A percentile compares a stretch with the other conserved stretches of the same genome.
These are phyloP conservation scores for Kwoniella sp. DNA, from an alignment of 768 basidiomycete species.

Conservation along the genomic window DNA sequence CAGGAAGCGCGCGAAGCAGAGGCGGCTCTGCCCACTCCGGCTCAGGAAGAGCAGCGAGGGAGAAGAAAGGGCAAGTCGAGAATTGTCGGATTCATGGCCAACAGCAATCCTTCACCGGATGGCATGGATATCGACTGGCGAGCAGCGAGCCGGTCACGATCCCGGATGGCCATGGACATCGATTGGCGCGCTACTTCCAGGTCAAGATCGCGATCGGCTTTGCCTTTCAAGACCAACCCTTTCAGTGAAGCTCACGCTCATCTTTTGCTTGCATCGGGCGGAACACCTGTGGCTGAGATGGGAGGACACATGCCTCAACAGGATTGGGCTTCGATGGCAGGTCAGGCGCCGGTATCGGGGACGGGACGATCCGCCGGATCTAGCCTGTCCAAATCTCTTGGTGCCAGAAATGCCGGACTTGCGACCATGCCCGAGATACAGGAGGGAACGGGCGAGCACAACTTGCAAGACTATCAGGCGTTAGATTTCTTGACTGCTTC, in stretches of 20 bases:
- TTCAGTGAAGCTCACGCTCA: conserved; percentile 50
- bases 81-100: conserved; percentile 43
- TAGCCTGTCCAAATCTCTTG: conserved; percentile 2
- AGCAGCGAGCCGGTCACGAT: conserved; percentile 74
- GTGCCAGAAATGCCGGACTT: background rate
- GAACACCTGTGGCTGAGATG: conserved; percentile 10
- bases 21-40: conserved; percentile 1
- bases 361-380: conserved; percentile 4
- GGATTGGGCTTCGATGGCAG: background rate
- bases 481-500: conserved; percentile 37
- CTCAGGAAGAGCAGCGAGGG: conserved; percentile 47
- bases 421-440: conserved; percentile 2
- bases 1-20: conserved; percentile 14
- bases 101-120: conserved; percentile 57
- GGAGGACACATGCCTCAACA: conserved; percentile 8
- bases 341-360: conserved; percentile 3
- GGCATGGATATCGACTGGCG: conserved; percentile 50
- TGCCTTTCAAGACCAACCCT: conserved; percentile 42
- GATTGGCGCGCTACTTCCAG: conserved; percentile 65
- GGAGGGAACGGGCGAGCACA: background rate
- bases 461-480: conserved; percentile 8
- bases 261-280: conserved; percentile 35
- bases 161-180: conserved; percentile 78
- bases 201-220: conserved; percentile 59
- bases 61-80: conserved; percentile 47